Percentiles rank a stretch among this genome's conserved stretches.
phyloP scores from a whole-genome alignment of 495 filamentous ascomycete genomes.

The Chlorociboria aeruginascens region DNA sequence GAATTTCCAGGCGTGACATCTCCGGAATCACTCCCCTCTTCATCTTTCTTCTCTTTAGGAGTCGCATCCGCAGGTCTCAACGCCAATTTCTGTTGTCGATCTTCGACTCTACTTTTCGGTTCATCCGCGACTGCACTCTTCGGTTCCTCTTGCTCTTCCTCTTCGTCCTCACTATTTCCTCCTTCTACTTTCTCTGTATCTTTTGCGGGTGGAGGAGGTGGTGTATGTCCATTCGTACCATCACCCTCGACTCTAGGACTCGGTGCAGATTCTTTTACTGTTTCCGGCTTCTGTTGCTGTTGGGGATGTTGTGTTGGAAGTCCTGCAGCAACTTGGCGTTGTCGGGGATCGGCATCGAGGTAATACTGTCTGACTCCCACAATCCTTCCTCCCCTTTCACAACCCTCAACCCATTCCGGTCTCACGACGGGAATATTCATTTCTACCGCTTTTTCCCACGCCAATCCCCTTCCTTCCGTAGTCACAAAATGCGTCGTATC shows the following conservation, averaged over 20 bases:
- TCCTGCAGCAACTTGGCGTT: conserved; percentile 8
- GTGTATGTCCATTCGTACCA: conserved; percentile 6
- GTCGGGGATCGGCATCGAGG: conserved; percentile 66
- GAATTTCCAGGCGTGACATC: conserved; percentile 16
- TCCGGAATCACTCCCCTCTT: conserved; percentile 18
- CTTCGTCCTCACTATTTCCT: conserved; percentile 18
- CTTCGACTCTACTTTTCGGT: conserved; percentile 43
- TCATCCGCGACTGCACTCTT: conserved; percentile 31
- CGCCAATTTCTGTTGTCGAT: conserved; percentile 35
- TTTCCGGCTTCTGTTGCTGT: conserved; percentile 20
- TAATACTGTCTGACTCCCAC: conserved; percentile 94
- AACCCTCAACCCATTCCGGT: conserved; percentile 93
- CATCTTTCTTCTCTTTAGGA: conserved; percentile 15
- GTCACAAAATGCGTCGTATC: conserved; percentile 99
- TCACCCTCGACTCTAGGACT: conserved; percentile 16
- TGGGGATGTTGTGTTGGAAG: conserved; percentile 14
- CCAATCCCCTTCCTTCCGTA: conserved; percentile 78
- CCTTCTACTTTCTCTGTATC: conserved; percentile 14
- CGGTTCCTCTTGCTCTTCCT: conserved; percentile 25
- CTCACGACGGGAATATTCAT: conserved; percentile 98
- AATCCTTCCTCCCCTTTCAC: conserved; percentile 85
- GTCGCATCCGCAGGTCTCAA: conserved; percentile 14
- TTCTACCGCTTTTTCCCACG: conserved; percentile 93
- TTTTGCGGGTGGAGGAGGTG: conserved; percentile 22
- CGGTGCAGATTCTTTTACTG: conserved; percentile 9